Conservation (phyloP, 306 rosid species). For the Castanea mollissima region DNA sequence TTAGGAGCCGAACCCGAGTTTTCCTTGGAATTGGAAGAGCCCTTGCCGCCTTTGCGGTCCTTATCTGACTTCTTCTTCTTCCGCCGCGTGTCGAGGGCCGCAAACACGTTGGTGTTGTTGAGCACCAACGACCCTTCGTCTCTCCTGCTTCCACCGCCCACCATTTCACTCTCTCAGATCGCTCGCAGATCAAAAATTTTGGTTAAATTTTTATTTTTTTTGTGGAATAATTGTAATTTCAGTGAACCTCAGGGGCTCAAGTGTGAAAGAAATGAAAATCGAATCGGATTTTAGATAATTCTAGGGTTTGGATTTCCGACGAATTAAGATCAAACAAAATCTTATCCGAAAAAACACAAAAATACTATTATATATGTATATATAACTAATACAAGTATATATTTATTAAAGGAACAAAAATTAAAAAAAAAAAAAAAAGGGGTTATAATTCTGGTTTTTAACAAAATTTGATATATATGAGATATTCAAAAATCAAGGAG, state of each 20-base stretch:
- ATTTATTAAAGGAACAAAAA: background rate
- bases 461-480: background rate
- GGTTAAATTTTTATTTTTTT: too few species aligned
- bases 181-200: background rate
- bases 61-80: conserved; percentile 94
- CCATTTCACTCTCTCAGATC: conserved; percentile 57
- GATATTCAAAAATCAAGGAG: conserved; percentile 4
- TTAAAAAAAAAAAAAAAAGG: background rate
- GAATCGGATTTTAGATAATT: background rate
- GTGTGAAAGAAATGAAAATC: background rate
- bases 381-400: background rate
- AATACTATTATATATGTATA: background rate
- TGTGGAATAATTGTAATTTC: background rate
- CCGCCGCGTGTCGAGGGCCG: conserved; percentile 80
- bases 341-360: background rate
- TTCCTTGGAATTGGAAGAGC: conserved; percentile 38
- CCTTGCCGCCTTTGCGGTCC: conserved; percentile 65
- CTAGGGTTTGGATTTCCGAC: background rate
- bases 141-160: conserved; percentile 87
- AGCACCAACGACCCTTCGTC: conserved; percentile 80
- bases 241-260: background rate
- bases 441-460: background rate
- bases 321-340: background rate
- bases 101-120: conserved; percentile 80
- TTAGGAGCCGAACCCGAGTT: conserved; percentile 24